Evolutionary conservation across 2,329 filamentous ascomycete species (phyloP), one percentile per base, ranked within the genome.

Genomic region (Cercospora beticola): DNA sequence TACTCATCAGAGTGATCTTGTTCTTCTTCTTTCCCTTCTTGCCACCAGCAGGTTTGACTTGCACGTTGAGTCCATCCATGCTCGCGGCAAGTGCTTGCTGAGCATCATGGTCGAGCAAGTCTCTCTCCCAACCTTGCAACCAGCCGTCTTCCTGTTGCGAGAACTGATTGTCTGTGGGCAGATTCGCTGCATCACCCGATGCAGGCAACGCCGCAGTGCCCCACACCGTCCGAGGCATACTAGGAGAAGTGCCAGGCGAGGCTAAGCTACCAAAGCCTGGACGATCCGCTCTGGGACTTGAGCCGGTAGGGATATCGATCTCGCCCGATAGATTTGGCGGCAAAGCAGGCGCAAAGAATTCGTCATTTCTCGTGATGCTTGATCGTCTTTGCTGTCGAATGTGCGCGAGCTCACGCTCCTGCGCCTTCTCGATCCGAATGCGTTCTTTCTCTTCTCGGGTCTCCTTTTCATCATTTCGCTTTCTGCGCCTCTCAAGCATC

Each of bases 371-470:
- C 14, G 83, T 80, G 26, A 86, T 82, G 67, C 83, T 86, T 3
- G 86, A 83, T 52, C 86, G 82, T 74, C 83, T 86, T 54, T 89
- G 88, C 65, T 79, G 77, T 68, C 92, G 85, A 16, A 89, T 88
- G 5, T 89, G 88, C 2, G 90, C 88, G 82, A 89, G 90, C 31
- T 87, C 82, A 73, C 89, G 86, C 67, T 90, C 88, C 77, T 94
- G 92, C 16, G 92, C 84, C 68, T 91, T 91, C 80, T 97, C 93
- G 0, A 94, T 92, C 65, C 93, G 88, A 14, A 92, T 77, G 1
- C 93, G 87, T 76, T 96, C 93, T 66, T 94, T 92, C 76, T 97
- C 94, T 78, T 97, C 94, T 68, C 92, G 89, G 0, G 86, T 87
- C 68, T 92, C 92, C 79, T 97, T 97, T 73, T 97, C 94, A 5